Base-by-base conservation (phyloP, 2,329 filamentous ascomycete genomes). In the Huntiella decipiens region DNA sequence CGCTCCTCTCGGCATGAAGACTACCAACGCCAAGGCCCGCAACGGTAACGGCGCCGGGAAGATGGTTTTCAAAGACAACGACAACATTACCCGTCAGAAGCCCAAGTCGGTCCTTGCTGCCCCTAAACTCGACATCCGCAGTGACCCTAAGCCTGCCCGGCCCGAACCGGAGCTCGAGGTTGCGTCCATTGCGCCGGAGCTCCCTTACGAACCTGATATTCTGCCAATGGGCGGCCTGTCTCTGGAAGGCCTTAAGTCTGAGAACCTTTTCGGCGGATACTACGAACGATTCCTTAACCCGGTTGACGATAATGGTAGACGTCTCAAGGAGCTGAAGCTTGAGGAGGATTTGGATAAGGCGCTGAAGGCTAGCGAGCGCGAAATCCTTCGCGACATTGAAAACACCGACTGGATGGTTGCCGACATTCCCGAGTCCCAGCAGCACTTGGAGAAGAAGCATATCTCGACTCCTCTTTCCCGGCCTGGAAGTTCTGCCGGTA, bases 1-100 rank as follows among this genome's bases (percentile, higher is more conserved):
- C 56, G 86, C 87, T 34, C 82, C 85, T 10, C 66, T 98, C 41
- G 88, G 88, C 32, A 80, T 84, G 68, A 98, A 98, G 63, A 96
- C 88, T 1, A 96, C 91, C 44, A 98, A 98, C 61, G 85, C 83
- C 45, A 96, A 93, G 66, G 73, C 79, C 50, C 74, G 68, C 57
- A 47, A 17, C 53, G 77, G 81, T 52, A 78, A 77, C 3, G 73
- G 73, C 5, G 77, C 73, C 28, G 77, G 72, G 31, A 79, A 77
- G 54, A 65, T 65, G 49, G 65, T 67, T 16, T 67, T 70, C 36
- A 67, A 70, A 41, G 74, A 77, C 49, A 61, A 72, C 43, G 79
- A 77, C 60, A 74, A 40, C 17, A 36, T 37, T 15, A 36, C 74
- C 1, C 70, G 74, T 48, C 60, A 65, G 13, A 77, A 74, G 52